Evolutionary conservation across 495 filamentous ascomycete species (phyloP), one percentile per base, ranked within the genome.

Genomic region (Podospora pseudoanserina): DNA sequence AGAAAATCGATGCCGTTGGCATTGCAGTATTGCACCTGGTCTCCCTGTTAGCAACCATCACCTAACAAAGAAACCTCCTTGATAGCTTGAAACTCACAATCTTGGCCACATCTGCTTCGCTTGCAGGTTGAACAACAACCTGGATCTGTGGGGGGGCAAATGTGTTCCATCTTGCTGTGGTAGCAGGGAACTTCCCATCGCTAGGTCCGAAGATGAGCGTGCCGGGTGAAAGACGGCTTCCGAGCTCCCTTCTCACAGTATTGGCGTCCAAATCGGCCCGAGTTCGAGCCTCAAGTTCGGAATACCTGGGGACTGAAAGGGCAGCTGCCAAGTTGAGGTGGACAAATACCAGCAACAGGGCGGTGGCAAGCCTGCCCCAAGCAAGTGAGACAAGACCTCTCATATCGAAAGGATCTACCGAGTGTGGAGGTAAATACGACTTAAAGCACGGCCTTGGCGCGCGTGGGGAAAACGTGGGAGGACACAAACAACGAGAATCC

Each of bases 1-100:
- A 68, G 27, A 18, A 68, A 68, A 18, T 68, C 60, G 56, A 68
- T 68, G 32, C 60, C 60, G 53, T 68, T 64, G 26, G 56, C 16
- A 26, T 68, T 58, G 39, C 67, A 68, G 53, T 68, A 68, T 49
- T 64, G 58, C 28, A 67, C 66, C 66, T 67, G 53, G 30, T 32
- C 27, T 6, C 23, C 23, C 19, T 18, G 6, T 28, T 54, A 39
- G 61, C 18, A 23, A 23, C 23, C 23, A 23, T 2, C 1, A 23
- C 23, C 23, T 23, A 23, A 23, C 23, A 23, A 23, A 23, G 23
- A 23, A 23, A 23, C 23, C 23, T 23, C 23, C 23, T 23, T 32
- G 30, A 32, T 32, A 7, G 4, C 30, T 32, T 62, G 57, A 26
- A 53, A 63, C 66, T 16, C 27, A 68, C 67, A 15, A 68, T 49